These are phyloP conservation scores for Parastagonospora nodorum DNA, from an alignment of 2,329 filamentous ascomycete species.

Conservation along the genomic window DNA sequence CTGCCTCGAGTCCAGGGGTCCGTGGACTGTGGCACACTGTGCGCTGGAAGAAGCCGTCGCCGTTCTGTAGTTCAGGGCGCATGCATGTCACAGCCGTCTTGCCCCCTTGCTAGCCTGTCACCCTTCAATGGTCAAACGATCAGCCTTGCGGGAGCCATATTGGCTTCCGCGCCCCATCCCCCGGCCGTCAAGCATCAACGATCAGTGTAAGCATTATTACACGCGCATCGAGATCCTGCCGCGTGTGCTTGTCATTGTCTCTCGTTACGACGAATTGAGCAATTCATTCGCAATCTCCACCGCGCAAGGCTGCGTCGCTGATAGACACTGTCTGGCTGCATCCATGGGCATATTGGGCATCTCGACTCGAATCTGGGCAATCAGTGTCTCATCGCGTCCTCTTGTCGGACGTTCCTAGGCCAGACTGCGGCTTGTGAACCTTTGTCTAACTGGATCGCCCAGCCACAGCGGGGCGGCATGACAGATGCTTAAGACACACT, in stretches of 20 bases:
- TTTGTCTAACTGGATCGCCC: neutral
- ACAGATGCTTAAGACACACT: neutral
- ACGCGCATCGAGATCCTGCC: too few species aligned
- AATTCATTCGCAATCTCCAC: neutral
- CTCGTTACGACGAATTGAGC: neutral
- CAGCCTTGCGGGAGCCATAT: conserved; percentile 2
- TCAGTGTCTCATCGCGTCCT: neutral
- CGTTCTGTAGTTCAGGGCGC: neutral
- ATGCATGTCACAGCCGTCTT: neutral
- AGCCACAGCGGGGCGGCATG: neutral
- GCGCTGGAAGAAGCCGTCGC: conserved; percentile 1
- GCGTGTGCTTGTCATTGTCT: neutral
- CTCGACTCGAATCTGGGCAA: neutral
- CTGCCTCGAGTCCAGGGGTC: conserved; percentile 2
- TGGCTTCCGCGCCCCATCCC: neutral
- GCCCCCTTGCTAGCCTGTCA: neutral
- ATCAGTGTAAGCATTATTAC: too few species aligned
- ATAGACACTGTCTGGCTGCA: neutral
- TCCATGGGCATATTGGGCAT: neutral
- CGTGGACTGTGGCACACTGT: neutral
- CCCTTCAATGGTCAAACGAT: neutral
- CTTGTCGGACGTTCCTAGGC: neutral
- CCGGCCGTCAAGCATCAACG: neutral
- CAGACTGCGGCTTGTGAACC: neutral
- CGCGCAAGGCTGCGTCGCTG: neutral